Evolutionary conservation across 208 protist species (phyloP), one percentile per base, ranked within the genome.

Genomic region (Crithidia mellificae): DNA sequence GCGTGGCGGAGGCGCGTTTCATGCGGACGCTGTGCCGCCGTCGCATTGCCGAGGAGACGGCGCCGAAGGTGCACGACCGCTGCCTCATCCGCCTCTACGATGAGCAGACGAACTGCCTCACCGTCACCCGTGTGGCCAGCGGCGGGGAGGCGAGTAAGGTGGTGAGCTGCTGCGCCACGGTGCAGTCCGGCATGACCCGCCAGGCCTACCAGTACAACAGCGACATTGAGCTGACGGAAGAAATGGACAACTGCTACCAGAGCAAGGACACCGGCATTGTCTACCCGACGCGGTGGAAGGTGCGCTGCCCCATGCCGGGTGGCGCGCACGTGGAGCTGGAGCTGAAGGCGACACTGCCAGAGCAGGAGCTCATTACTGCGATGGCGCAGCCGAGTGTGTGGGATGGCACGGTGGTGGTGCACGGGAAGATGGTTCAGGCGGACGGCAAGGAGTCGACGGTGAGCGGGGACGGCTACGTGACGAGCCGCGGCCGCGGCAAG

Each of bases 331-430:
- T 78, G 12, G 74, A 84, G 65, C 58, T 84, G 24, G 41, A 30
- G 24, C 25, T 91, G 14, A 62, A 52, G 39, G 80, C 68, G 12
- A 73, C 63, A 29, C 71, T 91, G 49, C 63, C 68, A 3, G 57
- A 80, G 27, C 85, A 91, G 59, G 81, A 91, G 74, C 77, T 88
- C 53, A 74, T 71, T 59, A 88, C 78, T 20, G 55, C 58, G 41
- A 41, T 71, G 19, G 72, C 75, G 38, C 57, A 81, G 67, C 85
- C 81, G 17, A 84, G 81, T 54, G 46, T 70, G 51, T 91, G 81
- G 81, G 64, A 85, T 41, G 85, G 85, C 15, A 74, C 73, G 0
- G 76, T 87, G 49, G 30, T 39, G 2, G 77, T 87, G 25, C 53
- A n/a, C 12, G 84, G 84, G 19, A 68, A 53, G 20, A 52, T 79